Percentiles rank a stretch among this genome's conserved stretches.
phyloP scores from a whole-genome alignment of 768 basidiomycete species.

The Mycena vitilis region DNA sequence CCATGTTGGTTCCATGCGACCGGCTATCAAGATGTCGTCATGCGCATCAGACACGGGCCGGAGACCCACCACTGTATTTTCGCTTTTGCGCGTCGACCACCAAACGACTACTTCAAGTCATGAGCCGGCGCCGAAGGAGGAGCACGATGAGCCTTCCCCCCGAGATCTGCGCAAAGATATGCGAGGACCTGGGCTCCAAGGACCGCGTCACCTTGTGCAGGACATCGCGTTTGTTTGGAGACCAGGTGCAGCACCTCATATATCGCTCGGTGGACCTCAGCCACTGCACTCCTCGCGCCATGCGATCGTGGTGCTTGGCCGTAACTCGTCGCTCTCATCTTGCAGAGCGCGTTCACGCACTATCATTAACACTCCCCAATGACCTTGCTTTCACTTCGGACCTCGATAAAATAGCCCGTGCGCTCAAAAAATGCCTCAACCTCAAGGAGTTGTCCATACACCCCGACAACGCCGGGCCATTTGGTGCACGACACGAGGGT shows the following conservation, averaged over 20 bases:
- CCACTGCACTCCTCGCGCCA: background rate
- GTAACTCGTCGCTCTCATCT: slow-evolving; percentile 18
- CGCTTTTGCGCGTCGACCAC: too few relatives aligned
- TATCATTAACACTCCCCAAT: slow-evolving; percentile 6
- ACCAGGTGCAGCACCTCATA: slow-evolving; percentile 10
- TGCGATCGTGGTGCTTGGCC: slow-evolving; percentile 25
- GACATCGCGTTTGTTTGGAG: too few relatives aligned
- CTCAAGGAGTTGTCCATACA: slow-evolving; percentile 24
- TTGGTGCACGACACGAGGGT: background rate
- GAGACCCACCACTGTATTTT: too few relatives aligned
- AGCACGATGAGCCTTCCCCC: slow-evolving; percentile 10
- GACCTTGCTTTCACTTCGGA: slow-evolving; percentile 22
- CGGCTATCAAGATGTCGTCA: too few relatives aligned
- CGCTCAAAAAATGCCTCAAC: slow-evolving; percentile 26
- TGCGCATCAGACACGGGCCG: too few relatives aligned
- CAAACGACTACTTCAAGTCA: too few relatives aligned
- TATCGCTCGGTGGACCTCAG: slow-evolving; percentile 27
- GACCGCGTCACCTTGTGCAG: slow-evolving; percentile 25
- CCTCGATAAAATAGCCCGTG: slow-evolving; percentile 15
- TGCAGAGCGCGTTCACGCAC: slow-evolving; percentile 19
- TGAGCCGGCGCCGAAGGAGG: background rate
- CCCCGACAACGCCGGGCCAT: background rate
- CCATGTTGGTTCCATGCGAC: too few relatives aligned
- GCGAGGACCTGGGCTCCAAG: slow-evolving; percentile 10
- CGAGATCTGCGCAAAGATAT: slow-evolving; percentile 25